phyloP scores from a whole-genome alignment of 257 asterid species.

The Solanum infundibuliforme region DNA sequence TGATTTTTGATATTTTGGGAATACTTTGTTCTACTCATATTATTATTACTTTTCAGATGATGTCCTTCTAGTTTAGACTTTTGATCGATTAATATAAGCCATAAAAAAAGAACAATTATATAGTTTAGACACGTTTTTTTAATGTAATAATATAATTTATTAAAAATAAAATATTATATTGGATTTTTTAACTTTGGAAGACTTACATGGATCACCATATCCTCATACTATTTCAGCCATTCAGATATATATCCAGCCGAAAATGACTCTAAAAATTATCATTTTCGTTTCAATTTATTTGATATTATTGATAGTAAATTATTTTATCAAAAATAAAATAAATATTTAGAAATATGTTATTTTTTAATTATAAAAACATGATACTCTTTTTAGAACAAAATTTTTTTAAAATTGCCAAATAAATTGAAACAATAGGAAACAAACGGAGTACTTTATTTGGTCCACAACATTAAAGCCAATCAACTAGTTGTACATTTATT shows the following conservation, averaged over 20 bases:
- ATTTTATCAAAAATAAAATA: no score
- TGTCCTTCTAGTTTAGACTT: neutral
- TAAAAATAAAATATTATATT: neutral
- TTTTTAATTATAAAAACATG: no score
- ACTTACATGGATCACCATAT: neutral
- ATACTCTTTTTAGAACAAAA: no score
- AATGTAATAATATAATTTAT: neutral
- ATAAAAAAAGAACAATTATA: neutral
- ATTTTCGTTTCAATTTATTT: neutral
- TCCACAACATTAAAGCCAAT: neutral
- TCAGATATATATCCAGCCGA: neutral
- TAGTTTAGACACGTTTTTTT: neutral
- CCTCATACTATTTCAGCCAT: neutral
- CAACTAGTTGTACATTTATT: neutral
- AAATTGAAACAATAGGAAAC: neutral
- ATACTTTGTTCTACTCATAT: neutral
- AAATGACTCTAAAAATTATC: neutral
- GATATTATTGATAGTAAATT: neutral
- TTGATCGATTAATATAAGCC: neutral
- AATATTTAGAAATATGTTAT: no score
- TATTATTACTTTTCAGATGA: neutral
- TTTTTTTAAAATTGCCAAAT: fast-evolving
- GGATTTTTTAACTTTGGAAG: neutral
- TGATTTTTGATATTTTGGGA: neutral
- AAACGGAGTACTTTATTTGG: neutral